These are phyloP conservation scores for Ophiostoma perfectum DNA, from an alignment of 2,329 filamentous ascomycete species.

Conservation along the genomic window DNA sequence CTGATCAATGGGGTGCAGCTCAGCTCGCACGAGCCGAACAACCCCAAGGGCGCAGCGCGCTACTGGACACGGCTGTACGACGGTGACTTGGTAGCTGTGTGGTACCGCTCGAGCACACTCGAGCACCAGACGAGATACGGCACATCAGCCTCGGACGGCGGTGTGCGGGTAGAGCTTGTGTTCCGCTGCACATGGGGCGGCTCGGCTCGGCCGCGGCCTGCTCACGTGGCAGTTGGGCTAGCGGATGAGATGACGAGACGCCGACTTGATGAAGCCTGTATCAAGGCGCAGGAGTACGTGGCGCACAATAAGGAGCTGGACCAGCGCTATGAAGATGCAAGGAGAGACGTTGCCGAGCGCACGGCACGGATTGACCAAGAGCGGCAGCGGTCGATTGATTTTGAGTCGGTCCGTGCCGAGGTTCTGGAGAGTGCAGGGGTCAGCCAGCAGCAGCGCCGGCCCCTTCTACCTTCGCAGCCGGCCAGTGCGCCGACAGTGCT, in stretches of 20 bases:
- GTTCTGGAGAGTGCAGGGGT: constrained; percentile 5
- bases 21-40: constrained; percentile 49
- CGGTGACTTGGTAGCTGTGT: constrained; percentile 72
- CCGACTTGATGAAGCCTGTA: constrained; percentile 46
- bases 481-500: not conserved
- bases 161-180: constrained; percentile 37
- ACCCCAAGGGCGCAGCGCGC: constrained; percentile 49
- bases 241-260: constrained; percentile 39
- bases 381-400: constrained; percentile 44
- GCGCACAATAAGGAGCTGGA: constrained; percentile 39
- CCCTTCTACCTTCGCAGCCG: constrained; percentile 6
- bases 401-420: constrained; percentile 42
- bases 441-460: constrained; percentile 4
- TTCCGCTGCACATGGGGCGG: constrained; percentile 55
- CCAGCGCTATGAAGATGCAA: constrained; percentile 40
- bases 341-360: constrained; percentile 42
- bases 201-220: constrained; percentile 41
- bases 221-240: constrained; percentile 30
- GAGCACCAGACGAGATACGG: not conserved
- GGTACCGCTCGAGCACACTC: constrained; percentile 40
- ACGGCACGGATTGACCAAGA: constrained; percentile 41
- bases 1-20: constrained; percentile 68
- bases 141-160: constrained; percentile 28
- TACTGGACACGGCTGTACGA: constrained; percentile 67
- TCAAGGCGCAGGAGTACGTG: constrained; percentile 42